A percentile compares a stretch with the other conserved stretches of the same genome.
These are phyloP conservation scores for Microdochium bolleyi DNA, from an alignment of 2,329 filamentous ascomycete genomes.

Conservation along the genomic window DNA sequence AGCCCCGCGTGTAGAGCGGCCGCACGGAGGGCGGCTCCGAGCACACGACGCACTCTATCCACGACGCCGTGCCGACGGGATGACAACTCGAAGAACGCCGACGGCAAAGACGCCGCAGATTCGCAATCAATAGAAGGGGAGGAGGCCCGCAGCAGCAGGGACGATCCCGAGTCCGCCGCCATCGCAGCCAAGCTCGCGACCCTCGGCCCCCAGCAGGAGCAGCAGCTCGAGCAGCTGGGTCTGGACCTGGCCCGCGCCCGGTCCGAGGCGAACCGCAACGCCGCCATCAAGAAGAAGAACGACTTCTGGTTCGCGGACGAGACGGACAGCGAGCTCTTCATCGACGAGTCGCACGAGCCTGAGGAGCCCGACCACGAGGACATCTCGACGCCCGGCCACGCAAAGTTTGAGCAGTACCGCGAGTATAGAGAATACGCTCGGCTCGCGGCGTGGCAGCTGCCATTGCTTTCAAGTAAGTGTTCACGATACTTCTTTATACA, in stretches of 20 bases:
- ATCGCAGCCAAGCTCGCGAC: neutral
- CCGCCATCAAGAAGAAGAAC: conserved; percentile 11
- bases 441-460: conserved; percentile 92
- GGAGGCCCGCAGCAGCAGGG: neutral
- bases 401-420: conserved; percentile 78
- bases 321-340: conserved; percentile 2
- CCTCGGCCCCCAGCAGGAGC: neutral
- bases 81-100: conserved; percentile 2
- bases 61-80: conserved; percentile 10
- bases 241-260: neutral
- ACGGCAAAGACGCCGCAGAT: conserved; percentile 2
- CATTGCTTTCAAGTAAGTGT: conserved; percentile 71
- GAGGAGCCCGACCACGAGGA: conserved; percentile 69
- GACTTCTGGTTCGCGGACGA: conserved; percentile 15
- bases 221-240: neutral
- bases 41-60: conserved; percentile 8
- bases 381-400: conserved; percentile 75
- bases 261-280: conserved; percentile 19
- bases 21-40: neutral
- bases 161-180: neutral
- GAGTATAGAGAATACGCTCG: conserved; percentile 85
- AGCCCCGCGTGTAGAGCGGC: neutral
- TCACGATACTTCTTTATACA: neutral
- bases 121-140: neutral
- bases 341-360: conserved; percentile 24